These are phyloP conservation scores for Malbranchea cinnamomea DNA, from an alignment of 2,329 filamentous ascomycete species.

Conservation along the genomic window DNA sequence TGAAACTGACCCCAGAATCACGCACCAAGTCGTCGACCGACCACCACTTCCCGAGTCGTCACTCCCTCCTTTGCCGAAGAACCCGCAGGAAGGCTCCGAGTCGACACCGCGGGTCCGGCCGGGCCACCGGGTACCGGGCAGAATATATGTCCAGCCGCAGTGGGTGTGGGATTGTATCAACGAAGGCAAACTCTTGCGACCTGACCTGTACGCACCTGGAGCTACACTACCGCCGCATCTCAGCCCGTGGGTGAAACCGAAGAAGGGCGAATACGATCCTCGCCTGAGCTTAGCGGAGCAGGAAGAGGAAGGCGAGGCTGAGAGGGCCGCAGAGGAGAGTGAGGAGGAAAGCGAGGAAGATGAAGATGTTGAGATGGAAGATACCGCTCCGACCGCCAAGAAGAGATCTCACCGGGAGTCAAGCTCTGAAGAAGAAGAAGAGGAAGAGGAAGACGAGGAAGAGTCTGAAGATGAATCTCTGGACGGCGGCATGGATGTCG, in stretches of 20 bases:
- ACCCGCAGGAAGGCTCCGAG: constrained; percentile 33
- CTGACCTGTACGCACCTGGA: constrained; percentile 80
- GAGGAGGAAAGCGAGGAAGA: constrained; percentile 34
- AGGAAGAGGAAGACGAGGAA: constrained; percentile 32
- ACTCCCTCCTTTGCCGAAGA: constrained; percentile 27
- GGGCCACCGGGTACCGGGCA: constrained; percentile 70
- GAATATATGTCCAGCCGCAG: constrained; percentile 88
- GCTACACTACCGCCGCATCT: constrained; percentile 83
- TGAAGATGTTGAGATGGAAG: constrained; percentile 24
- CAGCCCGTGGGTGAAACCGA: constrained; percentile 85
- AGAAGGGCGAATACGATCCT: constrained; percentile 81
- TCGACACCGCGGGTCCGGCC: constrained; percentile 34
- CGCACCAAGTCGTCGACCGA: constrained; percentile 90
- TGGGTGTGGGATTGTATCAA: constrained; percentile 99
- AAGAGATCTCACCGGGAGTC: constrained; percentile 24
- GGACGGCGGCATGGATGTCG: constrained; percentile 36
- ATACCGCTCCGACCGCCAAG: constrained; percentile 17
- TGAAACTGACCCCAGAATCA: constrained; percentile 76
- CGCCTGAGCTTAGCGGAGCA: constrained; percentile 74
- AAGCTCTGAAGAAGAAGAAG: constrained; percentile 21
- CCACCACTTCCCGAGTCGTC: constrained; percentile 52
- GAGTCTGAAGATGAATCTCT: constrained; percentile 29
- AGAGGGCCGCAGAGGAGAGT: constrained; percentile 49
- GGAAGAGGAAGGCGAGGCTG: constrained; percentile 71
- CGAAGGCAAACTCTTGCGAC: constrained; percentile 70